Evolutionary conservation across 2,329 filamentous ascomycete species (phyloP), one percentile per base, ranked within the genome.

Genomic region (Raffaelea deltoideospora): DNA sequence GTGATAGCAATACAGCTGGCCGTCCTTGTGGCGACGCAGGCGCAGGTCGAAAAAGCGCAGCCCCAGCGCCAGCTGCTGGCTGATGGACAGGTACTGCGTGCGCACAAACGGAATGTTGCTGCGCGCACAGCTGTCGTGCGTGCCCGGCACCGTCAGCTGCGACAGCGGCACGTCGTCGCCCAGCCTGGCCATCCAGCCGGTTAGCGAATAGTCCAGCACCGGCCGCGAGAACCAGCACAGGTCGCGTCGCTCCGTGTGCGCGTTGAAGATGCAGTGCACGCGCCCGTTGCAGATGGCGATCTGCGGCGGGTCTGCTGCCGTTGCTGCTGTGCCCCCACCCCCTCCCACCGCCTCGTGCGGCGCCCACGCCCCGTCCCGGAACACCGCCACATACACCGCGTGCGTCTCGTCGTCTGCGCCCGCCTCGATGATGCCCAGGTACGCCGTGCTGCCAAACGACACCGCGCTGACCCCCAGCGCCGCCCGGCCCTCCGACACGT

Each of bases 21-120:
- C 46, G 31, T 49, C 42, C 29, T 46, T 42, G 41, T 52, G 43
- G 33, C 61, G 53, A 34, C 64, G 53, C 40, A 61, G 57, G 37
- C 67, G 55, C 47, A 69, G 60, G 49, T 84, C 79, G 44, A 84
- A 69, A 59, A 83, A 83, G 26, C 79, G 74, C 31, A 83, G 68
- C 3, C 79, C 79, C 43, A 82, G 75, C 17, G 68, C 60, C n/a
- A 84, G 63, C 51, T 84, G 79, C 41, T 72, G 67, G 31, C 57
- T 54, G 0, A 77, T 64, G 22, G 66, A 64, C 15, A 79, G 70
- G 27, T 73, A 69, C 55, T 84, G 79, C 45, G 79, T 83, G 29
- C 78, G 69, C n/a, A 83, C 79, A 9, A 76, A 81, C 0, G 78
- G 78, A 10, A 53, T 47, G 32, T 44, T 48, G 39, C 47, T 50